Evolutionary conservation across 1,284 basidiomycete species (phyloP).

Genomic region (Boletellus sp.): DNA sequence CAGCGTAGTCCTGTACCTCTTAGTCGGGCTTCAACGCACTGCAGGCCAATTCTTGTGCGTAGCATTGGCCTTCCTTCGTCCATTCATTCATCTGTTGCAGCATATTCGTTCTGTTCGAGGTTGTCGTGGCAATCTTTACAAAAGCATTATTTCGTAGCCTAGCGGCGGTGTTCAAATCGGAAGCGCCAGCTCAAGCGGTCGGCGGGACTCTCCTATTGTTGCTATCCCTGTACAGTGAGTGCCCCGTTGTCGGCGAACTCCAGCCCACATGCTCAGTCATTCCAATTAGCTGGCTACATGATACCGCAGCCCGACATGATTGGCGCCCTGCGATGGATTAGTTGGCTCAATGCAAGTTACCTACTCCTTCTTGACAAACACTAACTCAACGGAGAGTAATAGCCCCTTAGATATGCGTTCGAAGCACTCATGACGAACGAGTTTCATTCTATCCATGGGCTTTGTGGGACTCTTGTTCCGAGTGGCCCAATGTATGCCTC

Average conservation of each 20-base stretch:
- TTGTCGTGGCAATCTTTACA: constrained; percentile 53
- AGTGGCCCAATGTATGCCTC: constrained; percentile 52
- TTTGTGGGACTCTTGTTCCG: constrained; percentile 43
- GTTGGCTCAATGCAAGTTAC: constrained; percentile 53
- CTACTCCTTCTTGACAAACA: background rate
- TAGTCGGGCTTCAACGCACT: constrained; percentile 45
- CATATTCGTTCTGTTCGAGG: constrained; percentile 51
- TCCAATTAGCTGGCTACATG: constrained; percentile 35
- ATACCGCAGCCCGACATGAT: constrained; percentile 59
- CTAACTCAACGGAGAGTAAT: background rate
- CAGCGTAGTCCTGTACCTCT: constrained; percentile 53
- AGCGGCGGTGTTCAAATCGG: constrained; percentile 50
- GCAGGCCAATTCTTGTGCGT: constrained; percentile 46
- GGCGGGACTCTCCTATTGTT: constrained; percentile 52
- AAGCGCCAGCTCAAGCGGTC: constrained; percentile 56
- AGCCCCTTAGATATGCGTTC: constrained; percentile 51
- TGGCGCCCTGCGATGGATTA: constrained; percentile 61
- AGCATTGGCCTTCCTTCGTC: background rate
- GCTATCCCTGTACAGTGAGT: constrained; percentile 45
- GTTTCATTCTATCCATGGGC: constrained; percentile 44
- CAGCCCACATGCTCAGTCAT: background rate
- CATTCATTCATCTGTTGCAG: constrained; percentile 30
- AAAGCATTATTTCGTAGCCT: constrained; percentile 59
- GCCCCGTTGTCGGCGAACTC: background rate
- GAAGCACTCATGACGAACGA: constrained; percentile 55